Percentiles rank a stretch among this genome's conserved stretches.
Conservation (phyloP, 306 rosid species). For the Hippophae gyantsensis region DNA sequence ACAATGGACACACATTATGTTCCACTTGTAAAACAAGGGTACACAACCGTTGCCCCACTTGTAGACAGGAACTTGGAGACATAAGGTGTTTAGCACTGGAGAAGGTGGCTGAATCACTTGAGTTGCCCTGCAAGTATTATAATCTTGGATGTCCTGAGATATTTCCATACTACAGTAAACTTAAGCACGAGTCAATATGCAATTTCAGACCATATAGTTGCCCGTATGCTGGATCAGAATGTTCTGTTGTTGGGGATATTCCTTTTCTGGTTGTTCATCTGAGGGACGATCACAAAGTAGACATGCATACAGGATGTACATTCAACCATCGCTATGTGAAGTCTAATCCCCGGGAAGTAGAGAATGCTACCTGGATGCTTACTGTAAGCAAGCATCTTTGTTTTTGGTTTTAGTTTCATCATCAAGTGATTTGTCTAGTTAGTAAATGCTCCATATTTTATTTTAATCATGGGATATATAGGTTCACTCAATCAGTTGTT, state of each 20-base stretch:
- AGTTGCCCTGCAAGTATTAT: constrained; percentile 86
- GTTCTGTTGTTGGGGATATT: constrained; percentile 82
- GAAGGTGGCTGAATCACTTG: constrained; percentile 99
- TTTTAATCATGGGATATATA: too few relatives aligned
- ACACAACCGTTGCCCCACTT: constrained; percentile 96
- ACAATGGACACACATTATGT: constrained; percentile 95
- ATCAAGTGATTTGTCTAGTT: too few relatives aligned
- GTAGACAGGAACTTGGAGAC: constrained; percentile 99
- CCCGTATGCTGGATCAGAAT: constrained; percentile 98
- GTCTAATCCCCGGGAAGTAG: constrained; percentile 99
- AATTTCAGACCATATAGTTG: constrained; percentile 91
- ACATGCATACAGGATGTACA: constrained; percentile 99
- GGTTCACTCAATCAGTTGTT: too few relatives aligned
- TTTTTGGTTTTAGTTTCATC: background rate
- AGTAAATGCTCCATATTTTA: too few relatives aligned
- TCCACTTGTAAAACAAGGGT: constrained; percentile 97
- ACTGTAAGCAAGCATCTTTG: constrained; percentile 50
- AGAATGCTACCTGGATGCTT: constrained; percentile 99
- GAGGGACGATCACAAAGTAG: constrained; percentile 98
- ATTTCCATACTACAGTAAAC: constrained; percentile 95
- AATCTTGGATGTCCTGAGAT: constrained; percentile 93
- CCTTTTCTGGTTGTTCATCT: constrained; percentile 89
- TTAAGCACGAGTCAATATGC: constrained; percentile 86
- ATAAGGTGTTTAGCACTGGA: constrained; percentile 95
- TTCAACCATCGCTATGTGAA: constrained; percentile 97